phyloP scores from a whole-genome alignment of 179 eudicot genomes.

The Beta corolliflora region DNA sequence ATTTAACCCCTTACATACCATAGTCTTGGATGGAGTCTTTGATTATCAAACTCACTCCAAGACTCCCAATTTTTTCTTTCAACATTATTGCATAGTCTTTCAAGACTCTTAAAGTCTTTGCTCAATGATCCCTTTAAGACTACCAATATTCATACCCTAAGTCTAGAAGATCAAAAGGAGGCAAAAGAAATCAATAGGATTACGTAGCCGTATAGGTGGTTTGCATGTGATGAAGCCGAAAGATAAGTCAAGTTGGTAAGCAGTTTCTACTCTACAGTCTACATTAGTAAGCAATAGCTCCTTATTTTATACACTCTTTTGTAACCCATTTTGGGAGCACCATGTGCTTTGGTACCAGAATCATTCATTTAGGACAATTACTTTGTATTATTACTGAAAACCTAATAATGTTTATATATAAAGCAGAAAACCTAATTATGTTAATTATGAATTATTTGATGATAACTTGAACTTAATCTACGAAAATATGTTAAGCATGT shows the following conservation, averaged over 20 bases:
- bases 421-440: neutral
- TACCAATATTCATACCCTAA: too few species aligned
- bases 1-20: too few species aligned
- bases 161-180: too few species aligned
- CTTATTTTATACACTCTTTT: constrained; percentile 24
- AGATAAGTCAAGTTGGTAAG: constrained; percentile 17
- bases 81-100: too few species aligned
- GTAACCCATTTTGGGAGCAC: constrained; percentile 30
- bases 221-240: constrained; percentile 41
- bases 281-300: neutral
- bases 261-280: constrained; percentile 11
- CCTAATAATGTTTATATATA: neutral
- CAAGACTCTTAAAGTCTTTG: too few species aligned
- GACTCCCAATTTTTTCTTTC: too few species aligned
- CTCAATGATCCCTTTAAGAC: too few species aligned
- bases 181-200: neutral
- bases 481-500: neutral
- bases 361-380: constrained; percentile 12
- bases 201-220: constrained; percentile 23
- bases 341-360: constrained; percentile 10
- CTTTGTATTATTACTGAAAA: neutral
- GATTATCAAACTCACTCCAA: too few species aligned
- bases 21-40: too few species aligned
- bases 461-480: neutral
- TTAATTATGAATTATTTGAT: neutral